A percentile compares a stretch with the other conserved stretches of the same genome.
phyloP scores from a whole-genome alignment of 805 yeast genomes.

The Wickerhamomyces bisporus region DNA sequence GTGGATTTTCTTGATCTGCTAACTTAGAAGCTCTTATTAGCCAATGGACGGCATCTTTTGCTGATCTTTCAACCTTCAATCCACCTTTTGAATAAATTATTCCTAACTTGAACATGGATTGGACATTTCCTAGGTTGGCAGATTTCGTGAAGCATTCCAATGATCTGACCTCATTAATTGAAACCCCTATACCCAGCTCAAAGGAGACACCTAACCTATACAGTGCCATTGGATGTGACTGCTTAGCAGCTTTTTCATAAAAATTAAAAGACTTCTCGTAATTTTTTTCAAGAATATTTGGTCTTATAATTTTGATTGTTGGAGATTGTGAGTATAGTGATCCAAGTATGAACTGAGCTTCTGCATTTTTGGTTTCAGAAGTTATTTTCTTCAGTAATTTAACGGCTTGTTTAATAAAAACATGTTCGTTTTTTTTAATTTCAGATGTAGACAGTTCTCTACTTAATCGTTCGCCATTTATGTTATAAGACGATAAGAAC shows the following conservation, averaged over 20 bases:
- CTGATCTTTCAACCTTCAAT: constrained; percentile 33
- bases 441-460: constrained; percentile 36
- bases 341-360: constrained; percentile 56
- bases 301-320: constrained; percentile 37
- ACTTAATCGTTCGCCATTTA: constrained; percentile 40
- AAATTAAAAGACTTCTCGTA: constrained; percentile 56
- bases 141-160: constrained; percentile 52
- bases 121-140: constrained; percentile 54
- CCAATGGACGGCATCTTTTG: constrained; percentile 45
- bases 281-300: constrained; percentile 46
- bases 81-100: constrained; percentile 52
- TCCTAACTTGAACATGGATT: constrained; percentile 73
- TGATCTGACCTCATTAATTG: constrained; percentile 41
- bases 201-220: constrained; percentile 68
- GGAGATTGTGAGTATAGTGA: constrained; percentile 56
- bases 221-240: constrained; percentile 53
- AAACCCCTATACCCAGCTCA: constrained; percentile 59
- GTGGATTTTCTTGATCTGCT: constrained; percentile 43
- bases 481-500: constrained; percentile 38
- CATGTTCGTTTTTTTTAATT: constrained; percentile 45
- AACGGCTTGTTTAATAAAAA: constrained; percentile 51
- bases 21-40: constrained; percentile 41
- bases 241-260: constrained; percentile 54
- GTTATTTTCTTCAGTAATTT: constrained; percentile 56
- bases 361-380: constrained; percentile 43